Evolutionary conservation across 371 early-diverging fungal species (phyloP).

Genomic region (Mucor velutinosus): DNA sequence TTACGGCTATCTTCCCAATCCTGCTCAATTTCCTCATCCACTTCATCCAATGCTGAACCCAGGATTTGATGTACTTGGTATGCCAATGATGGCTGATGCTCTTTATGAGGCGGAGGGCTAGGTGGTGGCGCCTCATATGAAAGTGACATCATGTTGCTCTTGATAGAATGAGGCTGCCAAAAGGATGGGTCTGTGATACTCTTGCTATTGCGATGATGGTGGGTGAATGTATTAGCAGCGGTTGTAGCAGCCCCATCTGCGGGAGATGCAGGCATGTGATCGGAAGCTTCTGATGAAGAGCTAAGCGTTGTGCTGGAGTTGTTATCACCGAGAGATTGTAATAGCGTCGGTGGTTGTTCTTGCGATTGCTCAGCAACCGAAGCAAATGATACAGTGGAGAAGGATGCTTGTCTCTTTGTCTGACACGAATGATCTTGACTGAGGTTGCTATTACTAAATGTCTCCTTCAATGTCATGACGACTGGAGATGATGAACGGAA

Average conservation of each 20-base stretch:
- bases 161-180: not conserved
- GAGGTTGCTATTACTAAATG: not conserved
- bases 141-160: not conserved
- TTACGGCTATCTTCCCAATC: constrained; percentile 29
- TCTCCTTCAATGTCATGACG: constrained; percentile 9
- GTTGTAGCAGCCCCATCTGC: not conserved
- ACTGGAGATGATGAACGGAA: constrained; percentile 21
- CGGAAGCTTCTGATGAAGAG: constrained; percentile 6
- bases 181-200: not conserved
- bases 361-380: not conserved
- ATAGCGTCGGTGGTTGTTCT: not conserved
- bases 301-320: not conserved
- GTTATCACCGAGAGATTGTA: constrained; percentile 6
- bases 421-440: not conserved
- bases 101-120: not conserved
- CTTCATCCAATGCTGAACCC: constrained; percentile 22
- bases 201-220: not conserved
- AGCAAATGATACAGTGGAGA: constrained; percentile 4
- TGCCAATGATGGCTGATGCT: constrained; percentile 11
- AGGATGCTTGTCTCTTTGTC: not conserved
- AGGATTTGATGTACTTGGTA: constrained; percentile 19
- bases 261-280: constrained; percentile 23
- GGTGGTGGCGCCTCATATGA: not conserved
- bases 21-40: constrained; percentile 30
- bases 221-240: not conserved